A percentile compares a stretch with the other conserved stretches of the same genome.
Conservation (phyloP, 2,329 filamentous ascomycete genomes). For the Penicillium sp. region DNA sequence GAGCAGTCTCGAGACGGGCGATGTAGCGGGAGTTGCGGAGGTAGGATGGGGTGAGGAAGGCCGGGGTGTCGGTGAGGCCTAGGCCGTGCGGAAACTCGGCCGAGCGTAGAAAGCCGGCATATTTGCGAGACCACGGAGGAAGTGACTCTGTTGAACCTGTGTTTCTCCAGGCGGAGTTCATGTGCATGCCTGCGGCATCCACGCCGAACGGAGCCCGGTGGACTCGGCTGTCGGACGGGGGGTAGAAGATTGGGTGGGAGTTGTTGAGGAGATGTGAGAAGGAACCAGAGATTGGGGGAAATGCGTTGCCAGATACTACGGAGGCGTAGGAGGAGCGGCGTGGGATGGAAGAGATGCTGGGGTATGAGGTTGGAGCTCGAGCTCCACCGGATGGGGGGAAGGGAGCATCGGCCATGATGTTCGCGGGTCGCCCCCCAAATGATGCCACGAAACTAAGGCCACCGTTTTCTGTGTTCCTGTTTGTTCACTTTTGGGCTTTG, state of each 20-base stretch:
- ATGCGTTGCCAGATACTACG: conserved; percentile 54
- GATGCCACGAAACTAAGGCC: conserved; percentile 1
- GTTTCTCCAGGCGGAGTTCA: conserved; percentile 48
- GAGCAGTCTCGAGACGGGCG: conserved; percentile 67
- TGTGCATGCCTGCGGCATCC: conserved; percentile 50
- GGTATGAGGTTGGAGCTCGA: conserved; percentile 31
- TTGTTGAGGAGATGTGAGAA: conserved; percentile 57
- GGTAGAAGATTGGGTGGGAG: conserved; percentile 34
- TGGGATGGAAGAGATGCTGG: conserved; percentile 39
- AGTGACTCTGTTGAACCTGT: conserved; percentile 38
- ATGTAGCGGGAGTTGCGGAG: conserved; percentile 75
- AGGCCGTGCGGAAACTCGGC: conserved; percentile 27
- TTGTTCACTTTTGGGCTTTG: neutral
- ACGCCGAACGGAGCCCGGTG: conserved; percentile 38
- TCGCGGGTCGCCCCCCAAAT: conserved; percentile 22
- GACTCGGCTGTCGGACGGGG: conserved; percentile 35
- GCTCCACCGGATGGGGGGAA: conserved; percentile 44
- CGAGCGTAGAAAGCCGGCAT: conserved; percentile 36
- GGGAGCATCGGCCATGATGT: conserved; percentile 46
- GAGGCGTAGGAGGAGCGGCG: conserved; percentile 62
- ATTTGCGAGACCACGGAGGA: conserved; percentile 50
- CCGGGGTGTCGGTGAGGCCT: conserved; percentile 30
- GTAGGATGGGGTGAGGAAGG: conserved; percentile 83
- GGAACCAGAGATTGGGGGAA: conserved; percentile 43
- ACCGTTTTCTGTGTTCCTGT: neutral